Evolutionary conservation across 257 asterid genomes (phyloP).

Genomic region (Thymus quinquecostatus): DNA sequence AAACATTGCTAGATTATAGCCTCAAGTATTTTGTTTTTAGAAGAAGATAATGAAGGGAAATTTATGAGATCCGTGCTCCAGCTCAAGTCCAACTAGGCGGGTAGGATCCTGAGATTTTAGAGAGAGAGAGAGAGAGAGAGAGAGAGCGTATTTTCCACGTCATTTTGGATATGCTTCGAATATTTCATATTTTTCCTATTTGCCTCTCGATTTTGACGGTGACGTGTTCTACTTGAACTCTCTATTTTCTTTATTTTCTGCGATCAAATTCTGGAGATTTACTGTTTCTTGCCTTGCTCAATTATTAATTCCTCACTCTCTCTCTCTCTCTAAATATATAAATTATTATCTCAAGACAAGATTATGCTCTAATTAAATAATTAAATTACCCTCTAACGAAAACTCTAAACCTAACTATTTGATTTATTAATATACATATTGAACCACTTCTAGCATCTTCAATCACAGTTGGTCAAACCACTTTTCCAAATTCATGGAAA

Average conservation of each 20-base stretch:
- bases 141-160: background rate
- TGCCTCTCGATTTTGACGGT: constrained; percentile 10
- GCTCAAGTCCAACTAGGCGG: background rate
- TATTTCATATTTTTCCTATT: background rate
- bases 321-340: too few species aligned
- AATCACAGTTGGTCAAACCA: background rate
- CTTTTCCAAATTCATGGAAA: background rate
- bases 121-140: background rate
- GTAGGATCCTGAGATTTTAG: background rate
- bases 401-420: background rate
- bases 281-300: background rate
- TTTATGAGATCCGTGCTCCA: background rate
- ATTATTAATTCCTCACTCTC: background rate
- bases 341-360: background rate
- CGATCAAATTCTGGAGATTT: background rate
- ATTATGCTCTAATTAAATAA: background rate
- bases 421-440: background rate
- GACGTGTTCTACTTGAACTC: background rate
- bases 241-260: background rate
- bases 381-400: background rate
- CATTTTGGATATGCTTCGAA: constrained; percentile 15
- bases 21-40: background rate
- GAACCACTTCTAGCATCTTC: background rate
- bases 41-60: background rate
- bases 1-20: too few species aligned